phyloP scores from a whole-genome alignment of 768 basidiomycete genomes.

The Tremella yokohamensis region DNA sequence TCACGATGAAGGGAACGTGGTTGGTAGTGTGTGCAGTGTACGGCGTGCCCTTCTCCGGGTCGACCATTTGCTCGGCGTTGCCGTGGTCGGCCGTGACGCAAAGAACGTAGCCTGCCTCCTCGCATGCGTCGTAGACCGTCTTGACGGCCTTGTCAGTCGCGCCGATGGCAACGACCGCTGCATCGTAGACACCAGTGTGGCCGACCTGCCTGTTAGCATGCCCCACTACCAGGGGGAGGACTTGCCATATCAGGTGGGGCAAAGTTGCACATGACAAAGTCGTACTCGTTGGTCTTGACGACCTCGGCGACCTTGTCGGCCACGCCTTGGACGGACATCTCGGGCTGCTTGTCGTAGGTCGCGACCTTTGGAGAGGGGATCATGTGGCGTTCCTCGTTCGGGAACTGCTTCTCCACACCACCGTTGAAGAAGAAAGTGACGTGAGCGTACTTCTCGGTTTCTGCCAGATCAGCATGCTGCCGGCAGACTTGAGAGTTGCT shows the following conservation, averaged over 20 bases:
- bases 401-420: constrained; percentile 88
- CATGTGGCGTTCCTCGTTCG: constrained; percentile 76
- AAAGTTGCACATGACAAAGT: constrained; percentile 97
- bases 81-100: constrained; percentile 90
- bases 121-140: constrained; percentile 77
- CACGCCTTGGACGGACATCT: constrained; percentile 83
- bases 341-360: constrained; percentile 86
- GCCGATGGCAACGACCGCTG: constrained; percentile 80
- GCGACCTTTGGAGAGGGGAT: constrained; percentile 89
- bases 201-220: constrained; percentile 60
- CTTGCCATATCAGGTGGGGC: constrained; percentile 92
- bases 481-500: constrained; percentile 22
- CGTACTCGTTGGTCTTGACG: constrained; percentile 64
- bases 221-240: constrained; percentile 7
- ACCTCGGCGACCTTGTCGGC: constrained; percentile 90
- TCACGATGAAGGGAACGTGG: constrained; percentile 81
- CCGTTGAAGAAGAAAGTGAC: constrained; percentile 99
- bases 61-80: constrained; percentile 91
- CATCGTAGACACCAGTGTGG: constrained; percentile 86
- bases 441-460: constrained; percentile 97
- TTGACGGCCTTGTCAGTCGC: constrained; percentile 88
- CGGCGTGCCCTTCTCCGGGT: constrained; percentile 74
- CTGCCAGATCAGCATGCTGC: constrained; percentile 50
- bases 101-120: constrained; percentile 79
- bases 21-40: constrained; percentile 61